Percentiles rank a stretch among this genome's conserved stretches.
These are phyloP conservation scores for Umbilicus rupestris DNA, from an alignment of 164 flowering plant genomes.

Conservation along the genomic window DNA sequence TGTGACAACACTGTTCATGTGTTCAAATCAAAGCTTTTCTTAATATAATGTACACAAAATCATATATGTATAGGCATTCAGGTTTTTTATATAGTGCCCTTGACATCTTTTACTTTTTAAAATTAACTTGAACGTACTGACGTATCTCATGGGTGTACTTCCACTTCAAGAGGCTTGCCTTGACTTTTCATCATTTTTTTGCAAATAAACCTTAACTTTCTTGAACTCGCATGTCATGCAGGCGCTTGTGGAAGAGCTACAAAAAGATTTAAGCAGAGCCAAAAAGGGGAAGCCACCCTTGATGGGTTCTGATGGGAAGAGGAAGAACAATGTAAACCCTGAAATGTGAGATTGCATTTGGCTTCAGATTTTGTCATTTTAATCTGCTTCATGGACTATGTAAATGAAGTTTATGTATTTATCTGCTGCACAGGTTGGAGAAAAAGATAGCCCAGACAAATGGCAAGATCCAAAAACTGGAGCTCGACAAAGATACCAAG, in stretches of 20 bases:
- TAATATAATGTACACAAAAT: background rate
- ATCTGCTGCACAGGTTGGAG: slow-evolving; percentile 40
- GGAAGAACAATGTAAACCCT: slow-evolving; percentile 61
- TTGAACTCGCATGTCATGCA: slow-evolving; percentile 14
- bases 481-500: slow-evolving; percentile 58
- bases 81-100: background rate
- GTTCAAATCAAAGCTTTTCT: background rate
- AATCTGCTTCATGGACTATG: background rate
- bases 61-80: background rate
- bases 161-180: background rate
- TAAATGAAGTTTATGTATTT: slow-evolving; percentile 2
- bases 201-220: background rate
- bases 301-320: slow-evolving; percentile 71
- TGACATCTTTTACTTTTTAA: background rate
- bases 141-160: background rate
- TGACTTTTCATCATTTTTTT: background rate
- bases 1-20: background rate
- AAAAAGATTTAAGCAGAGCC: slow-evolving; percentile 64
- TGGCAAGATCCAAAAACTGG: slow-evolving; percentile 73
- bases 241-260: slow-evolving; percentile 50
- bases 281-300: slow-evolving; percentile 91
- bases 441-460: slow-evolving; percentile 66
- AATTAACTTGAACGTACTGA: background rate
- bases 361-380: background rate
- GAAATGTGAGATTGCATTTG: slow-evolving; percentile 53